Conservation (phyloP, 2,329 filamentous ascomycete species). For the Curvularia sp. region DNA sequence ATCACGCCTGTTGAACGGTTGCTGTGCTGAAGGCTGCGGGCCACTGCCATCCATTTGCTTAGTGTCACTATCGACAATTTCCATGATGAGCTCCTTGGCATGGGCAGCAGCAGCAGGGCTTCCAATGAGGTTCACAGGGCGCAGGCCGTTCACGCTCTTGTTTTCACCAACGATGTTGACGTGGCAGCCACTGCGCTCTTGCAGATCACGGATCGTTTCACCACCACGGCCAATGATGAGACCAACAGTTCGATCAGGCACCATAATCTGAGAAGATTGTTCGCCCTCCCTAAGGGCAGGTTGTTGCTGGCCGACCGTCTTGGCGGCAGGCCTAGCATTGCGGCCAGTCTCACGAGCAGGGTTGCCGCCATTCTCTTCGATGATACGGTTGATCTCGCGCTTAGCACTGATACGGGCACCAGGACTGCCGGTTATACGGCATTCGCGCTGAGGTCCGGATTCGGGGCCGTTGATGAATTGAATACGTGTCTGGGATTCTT, state of each 20-base stretch:
- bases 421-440: slow-evolving; percentile 80
- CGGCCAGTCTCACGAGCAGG: slow-evolving; percentile 50
- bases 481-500: slow-evolving; percentile 80
- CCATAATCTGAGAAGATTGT: slow-evolving; percentile 90
- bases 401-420: slow-evolving; percentile 78
- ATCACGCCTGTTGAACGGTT: slow-evolving; percentile 44
- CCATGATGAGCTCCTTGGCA: slow-evolving; percentile 87
- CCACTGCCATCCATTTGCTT: slow-evolving; percentile 51
- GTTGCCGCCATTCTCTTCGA: slow-evolving; percentile 78
- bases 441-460: slow-evolving; percentile 77
- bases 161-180: slow-evolving; percentile 94
- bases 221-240: slow-evolving; percentile 93
- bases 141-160: slow-evolving; percentile 87
- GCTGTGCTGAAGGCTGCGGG: slow-evolving; percentile 24
- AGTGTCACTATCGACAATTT: slow-evolving; percentile 92
- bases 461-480: slow-evolving; percentile 84
- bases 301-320: slow-evolving; percentile 43
- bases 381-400: slow-evolving; percentile 83
- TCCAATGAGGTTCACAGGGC: slow-evolving; percentile 90
- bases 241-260: slow-evolving; percentile 89
- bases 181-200: slow-evolving; percentile 91
- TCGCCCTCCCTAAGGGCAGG: slow-evolving; percentile 75
- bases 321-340: slow-evolving; percentile 52
- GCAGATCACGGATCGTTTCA: slow-evolving; percentile 90
- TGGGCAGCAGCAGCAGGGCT: slow-evolving; percentile 74